Percentiles rank a stretch among this genome's conserved stretches.
phyloP scores from a whole-genome alignment of 495 filamentous ascomycete genomes.

The Tetracladium setigerum region DNA sequence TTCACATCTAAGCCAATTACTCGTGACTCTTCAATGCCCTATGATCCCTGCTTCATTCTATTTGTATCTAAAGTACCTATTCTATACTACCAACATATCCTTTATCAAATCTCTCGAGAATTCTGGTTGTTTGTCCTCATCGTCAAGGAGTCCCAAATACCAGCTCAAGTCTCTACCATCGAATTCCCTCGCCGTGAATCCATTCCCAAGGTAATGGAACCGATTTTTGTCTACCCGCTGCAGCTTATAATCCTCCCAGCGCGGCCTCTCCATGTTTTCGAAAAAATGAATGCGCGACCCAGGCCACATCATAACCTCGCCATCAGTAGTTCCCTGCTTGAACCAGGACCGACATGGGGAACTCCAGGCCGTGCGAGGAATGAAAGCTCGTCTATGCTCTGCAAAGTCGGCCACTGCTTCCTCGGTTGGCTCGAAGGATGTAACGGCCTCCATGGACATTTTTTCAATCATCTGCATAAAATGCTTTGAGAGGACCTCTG shows the following conservation, averaged over 20 bases:
- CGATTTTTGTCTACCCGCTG: slow-evolving; percentile 29
- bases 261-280: slow-evolving; percentile 27
- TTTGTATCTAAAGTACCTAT: too few relatives aligned
- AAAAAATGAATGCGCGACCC: slow-evolving; percentile 34
- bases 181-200: slow-evolving; percentile 24
- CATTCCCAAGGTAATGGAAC: slow-evolving; percentile 37
- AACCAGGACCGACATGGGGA: slow-evolving; percentile 17
- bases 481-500: slow-evolving; percentile 49
- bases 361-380: slow-evolving; percentile 49
- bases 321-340: slow-evolving; percentile 31
- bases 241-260: slow-evolving; percentile 36
- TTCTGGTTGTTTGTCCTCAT: slow-evolving; percentile 35
- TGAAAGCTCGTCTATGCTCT: slow-evolving; percentile 52
- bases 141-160: slow-evolving; percentile 39
- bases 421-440: slow-evolving; percentile 41
- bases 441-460: slow-evolving; percentile 51
- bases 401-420: slow-evolving; percentile 55
- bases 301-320: slow-evolving; percentile 31
- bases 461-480: slow-evolving; percentile 56
- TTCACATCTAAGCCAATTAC: too few relatives aligned
- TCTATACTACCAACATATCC: too few relatives aligned
- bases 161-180: slow-evolving; percentile 24
- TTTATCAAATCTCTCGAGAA: too few relatives aligned
- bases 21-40: too few relatives aligned
- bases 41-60: too few relatives aligned